Conservation (phyloP, 768 basidiomycete genomes). For the Gautieria morchelliformis region DNA sequence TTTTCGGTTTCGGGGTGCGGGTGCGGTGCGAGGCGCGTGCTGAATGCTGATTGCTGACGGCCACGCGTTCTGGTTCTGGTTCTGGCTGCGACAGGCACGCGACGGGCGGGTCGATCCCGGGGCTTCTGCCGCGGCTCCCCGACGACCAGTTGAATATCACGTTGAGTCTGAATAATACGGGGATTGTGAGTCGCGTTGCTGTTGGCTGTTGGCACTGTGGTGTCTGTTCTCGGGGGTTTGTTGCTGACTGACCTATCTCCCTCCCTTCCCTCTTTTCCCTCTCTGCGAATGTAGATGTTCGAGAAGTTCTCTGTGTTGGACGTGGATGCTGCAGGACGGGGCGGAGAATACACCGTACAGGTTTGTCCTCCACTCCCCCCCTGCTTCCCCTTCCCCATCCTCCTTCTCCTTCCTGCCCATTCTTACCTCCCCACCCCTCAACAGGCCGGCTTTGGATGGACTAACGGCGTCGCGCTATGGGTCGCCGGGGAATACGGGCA, state of each 20-base stretch:
- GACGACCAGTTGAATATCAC: slow-evolving; percentile 62
- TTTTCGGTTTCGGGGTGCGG: neutral
- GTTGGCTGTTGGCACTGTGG: too few species aligned
- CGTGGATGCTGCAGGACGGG: slow-evolving; percentile 67
- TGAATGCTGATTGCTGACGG: neutral
- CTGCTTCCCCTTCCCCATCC: neutral
- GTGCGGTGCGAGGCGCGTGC: too few species aligned
- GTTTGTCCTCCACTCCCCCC: slow-evolving; percentile 19
- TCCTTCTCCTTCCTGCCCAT: neutral
- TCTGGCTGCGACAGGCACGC: slow-evolving; percentile 46
- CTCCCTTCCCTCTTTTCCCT: neutral
- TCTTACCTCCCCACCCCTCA: neutral
- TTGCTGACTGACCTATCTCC: too few species aligned
- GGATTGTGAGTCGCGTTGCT: slow-evolving; percentile 48
- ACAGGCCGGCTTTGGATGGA: slow-evolving; percentile 81
- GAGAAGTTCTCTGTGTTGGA: slow-evolving; percentile 80
- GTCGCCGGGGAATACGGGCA: slow-evolving; percentile 57
- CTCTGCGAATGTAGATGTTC: slow-evolving; percentile 49
- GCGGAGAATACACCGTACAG: slow-evolving; percentile 87
- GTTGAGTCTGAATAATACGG: slow-evolving; percentile 53
- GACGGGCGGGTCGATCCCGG: slow-evolving; percentile 78
- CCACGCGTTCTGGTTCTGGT: neutral
- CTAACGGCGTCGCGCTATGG: slow-evolving; percentile 75
- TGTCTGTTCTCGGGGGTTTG: too few species aligned
- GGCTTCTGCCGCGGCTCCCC: slow-evolving; percentile 59